phyloP scores from a whole-genome alignment of 2,329 filamentous ascomycete genomes.

The Epichloe uncinata region DNA sequence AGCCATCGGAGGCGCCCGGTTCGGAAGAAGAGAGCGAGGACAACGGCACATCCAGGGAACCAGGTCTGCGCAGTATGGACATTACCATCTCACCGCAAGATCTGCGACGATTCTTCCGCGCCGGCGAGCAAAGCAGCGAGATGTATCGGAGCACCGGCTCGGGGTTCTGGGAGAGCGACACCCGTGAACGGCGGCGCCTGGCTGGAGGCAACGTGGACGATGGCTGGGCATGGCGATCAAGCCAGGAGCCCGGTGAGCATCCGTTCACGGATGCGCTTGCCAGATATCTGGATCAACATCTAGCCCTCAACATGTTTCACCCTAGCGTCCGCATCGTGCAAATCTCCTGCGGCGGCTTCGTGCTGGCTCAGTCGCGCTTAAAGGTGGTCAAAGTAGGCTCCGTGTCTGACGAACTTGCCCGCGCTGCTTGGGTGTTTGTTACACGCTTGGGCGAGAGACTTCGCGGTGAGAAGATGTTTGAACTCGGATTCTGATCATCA shows the following conservation, averaged over 20 bases:
- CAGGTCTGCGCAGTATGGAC: constrained; percentile 32
- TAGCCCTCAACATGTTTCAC: constrained; percentile 42
- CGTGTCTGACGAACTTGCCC: constrained; percentile 17
- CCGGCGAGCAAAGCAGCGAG: constrained; percentile 18
- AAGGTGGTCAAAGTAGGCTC: constrained; percentile 29
- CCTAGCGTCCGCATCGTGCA: constrained; percentile 38
- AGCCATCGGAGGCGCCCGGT: background rate
- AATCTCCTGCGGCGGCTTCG: constrained; percentile 43
- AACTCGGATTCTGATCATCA: constrained; percentile 1
- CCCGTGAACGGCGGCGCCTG: constrained; percentile 28
- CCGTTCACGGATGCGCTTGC: constrained; percentile 38
- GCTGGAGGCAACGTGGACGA: constrained; percentile 36
- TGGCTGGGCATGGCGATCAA: constrained; percentile 36
- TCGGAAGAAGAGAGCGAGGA: constrained; percentile 10
- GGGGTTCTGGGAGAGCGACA: constrained; percentile 18
- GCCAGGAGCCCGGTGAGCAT: constrained; percentile 10
- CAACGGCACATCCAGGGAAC: constrained; percentile 6
- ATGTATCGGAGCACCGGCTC: constrained; percentile 3
- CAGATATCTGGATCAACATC: constrained; percentile 36
- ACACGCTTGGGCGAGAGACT: constrained; percentile 22
- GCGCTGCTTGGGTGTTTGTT: constrained; percentile 25
- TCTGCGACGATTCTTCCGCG: constrained; percentile 30
- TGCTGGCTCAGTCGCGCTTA: constrained; percentile 36
- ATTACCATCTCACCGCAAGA: constrained; percentile 37
- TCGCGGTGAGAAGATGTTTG: constrained; percentile 11